Conservation (phyloP, 306 rosid genomes). For the Medicago arabica region DNA sequence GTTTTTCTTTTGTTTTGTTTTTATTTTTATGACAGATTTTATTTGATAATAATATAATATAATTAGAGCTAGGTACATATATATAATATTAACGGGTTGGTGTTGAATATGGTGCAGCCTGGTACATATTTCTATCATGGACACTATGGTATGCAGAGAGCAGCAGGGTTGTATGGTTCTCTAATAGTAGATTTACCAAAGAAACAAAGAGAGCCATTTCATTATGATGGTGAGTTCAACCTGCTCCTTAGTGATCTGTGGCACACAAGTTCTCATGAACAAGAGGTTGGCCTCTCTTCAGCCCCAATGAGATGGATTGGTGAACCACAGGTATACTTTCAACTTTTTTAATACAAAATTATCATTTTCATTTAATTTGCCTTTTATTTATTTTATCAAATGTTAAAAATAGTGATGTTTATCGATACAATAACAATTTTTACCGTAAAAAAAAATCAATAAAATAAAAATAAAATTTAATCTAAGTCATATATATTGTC, state of each 20-base stretch:
- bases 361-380: too few relatives aligned
- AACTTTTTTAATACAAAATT: not conserved
- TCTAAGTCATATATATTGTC: too few relatives aligned
- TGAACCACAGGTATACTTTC: conserved; percentile 73
- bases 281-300: conserved; percentile 80
- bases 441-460: too few relatives aligned
- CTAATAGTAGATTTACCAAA: conserved; percentile 67
- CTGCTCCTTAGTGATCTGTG: conserved; percentile 80
- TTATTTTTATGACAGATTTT: not conserved
- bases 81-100: not conserved
- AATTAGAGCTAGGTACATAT: not conserved
- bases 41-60: not conserved
- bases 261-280: conserved; percentile 64
- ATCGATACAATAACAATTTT: too few relatives aligned
- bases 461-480: too few relatives aligned
- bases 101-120: conserved; percentile 52
- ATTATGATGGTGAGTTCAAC: conserved; percentile 73
- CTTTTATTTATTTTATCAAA: too few relatives aligned
- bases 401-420: too few relatives aligned
- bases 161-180: conserved; percentile 91
- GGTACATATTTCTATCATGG: conserved; percentile 94
- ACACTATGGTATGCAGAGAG: conserved; percentile 85
- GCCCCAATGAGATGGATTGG: conserved; percentile 74
- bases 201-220: conserved; percentile 63
- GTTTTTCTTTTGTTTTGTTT: too few relatives aligned